Percentiles rank a stretch among this genome's conserved stretches.
phyloP scores from a whole-genome alignment of 805 yeast species.

The Kluyveromyces aestuarii region DNA sequence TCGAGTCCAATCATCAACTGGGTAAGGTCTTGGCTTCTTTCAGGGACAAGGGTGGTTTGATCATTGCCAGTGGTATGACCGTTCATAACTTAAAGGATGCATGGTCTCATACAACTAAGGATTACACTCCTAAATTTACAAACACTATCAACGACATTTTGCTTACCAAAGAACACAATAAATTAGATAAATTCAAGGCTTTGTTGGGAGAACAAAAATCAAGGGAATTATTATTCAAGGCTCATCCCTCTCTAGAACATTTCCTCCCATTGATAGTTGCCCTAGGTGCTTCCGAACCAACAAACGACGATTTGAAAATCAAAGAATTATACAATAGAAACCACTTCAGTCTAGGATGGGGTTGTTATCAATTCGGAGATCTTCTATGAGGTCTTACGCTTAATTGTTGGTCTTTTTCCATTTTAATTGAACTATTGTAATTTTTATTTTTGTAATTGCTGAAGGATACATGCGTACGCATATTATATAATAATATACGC shows the following conservation, averaged over 20 bases:
- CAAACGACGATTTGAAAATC: constrained; percentile 16
- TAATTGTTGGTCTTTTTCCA: no score
- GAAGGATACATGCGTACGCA: no score
- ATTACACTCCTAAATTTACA: constrained; percentile 49
- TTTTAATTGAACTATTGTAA: no score
- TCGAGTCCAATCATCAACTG: constrained; percentile 35
- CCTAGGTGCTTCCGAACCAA: constrained; percentile 39
- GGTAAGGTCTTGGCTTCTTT: constrained; percentile 48
- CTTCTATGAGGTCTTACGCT: not conserved
- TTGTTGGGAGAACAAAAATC: constrained; percentile 26
- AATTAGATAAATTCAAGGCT: constrained; percentile 31
- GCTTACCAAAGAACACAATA: constrained; percentile 16
- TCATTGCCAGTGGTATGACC: constrained; percentile 68
- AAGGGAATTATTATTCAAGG: constrained; percentile 33
- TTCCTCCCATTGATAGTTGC: constrained; percentile 58
- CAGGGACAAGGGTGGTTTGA: constrained; percentile 42
- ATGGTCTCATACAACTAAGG: constrained; percentile 14
- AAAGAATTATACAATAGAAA: constrained; percentile 39
- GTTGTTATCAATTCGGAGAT: constrained; percentile 45
- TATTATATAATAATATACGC: no score
- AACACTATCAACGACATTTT: constrained; percentile 35
- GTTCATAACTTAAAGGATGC: constrained; percentile 54
- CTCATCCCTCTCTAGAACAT: constrained; percentile 77
- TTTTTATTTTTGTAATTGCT: no score
- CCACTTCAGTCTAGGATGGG: constrained; percentile 54